phyloP scores from a whole-genome alignment of 768 basidiomycete genomes.

The Austroboletus eburneus region DNA sequence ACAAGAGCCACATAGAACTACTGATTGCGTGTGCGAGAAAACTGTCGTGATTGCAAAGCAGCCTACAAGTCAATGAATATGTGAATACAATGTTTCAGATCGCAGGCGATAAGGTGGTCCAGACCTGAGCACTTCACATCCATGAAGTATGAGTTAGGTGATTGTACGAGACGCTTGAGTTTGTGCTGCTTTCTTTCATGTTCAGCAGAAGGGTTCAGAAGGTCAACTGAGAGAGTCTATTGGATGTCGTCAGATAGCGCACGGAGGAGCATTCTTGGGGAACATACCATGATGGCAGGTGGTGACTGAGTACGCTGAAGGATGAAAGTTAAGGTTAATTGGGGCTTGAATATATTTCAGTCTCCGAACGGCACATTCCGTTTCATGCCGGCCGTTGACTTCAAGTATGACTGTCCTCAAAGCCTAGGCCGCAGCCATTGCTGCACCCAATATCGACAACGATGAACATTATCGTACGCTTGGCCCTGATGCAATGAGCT shows the following conservation, averaged over 20 bases:
- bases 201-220: slow-evolving; percentile 92
- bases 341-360: slow-evolving; percentile 13
- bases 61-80: slow-evolving; percentile 41
- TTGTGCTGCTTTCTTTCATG: slow-evolving; percentile 91
- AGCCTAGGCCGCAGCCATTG: slow-evolving; percentile 13
- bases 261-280: not conserved
- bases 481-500: not conserved
- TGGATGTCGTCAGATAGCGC: slow-evolving; percentile 5
- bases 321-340: slow-evolving; percentile 23
- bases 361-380: slow-evolving; percentile 18
- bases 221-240: slow-evolving; percentile 94
- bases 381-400: not conserved
- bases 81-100: not conserved
- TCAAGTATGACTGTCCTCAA: too few relatives aligned
- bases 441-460: slow-evolving; percentile 21
- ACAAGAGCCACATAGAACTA: slow-evolving; percentile 91
- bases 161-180: slow-evolving; percentile 98
- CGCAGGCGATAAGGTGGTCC: slow-evolving; percentile 24
- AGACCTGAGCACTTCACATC: slow-evolving; percentile 97
- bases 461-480: slow-evolving; percentile 76
- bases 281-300: slow-evolving; percentile 19
- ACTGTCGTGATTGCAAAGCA: slow-evolving; percentile 96
- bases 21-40: slow-evolving; percentile 99
- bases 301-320: slow-evolving; percentile 12
- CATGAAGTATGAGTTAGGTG: slow-evolving; percentile 99